These are phyloP conservation scores for Colletotrichum orchidophilum DNA, from an alignment of 2,329 filamentous ascomycete species.

Conservation along the genomic window DNA sequence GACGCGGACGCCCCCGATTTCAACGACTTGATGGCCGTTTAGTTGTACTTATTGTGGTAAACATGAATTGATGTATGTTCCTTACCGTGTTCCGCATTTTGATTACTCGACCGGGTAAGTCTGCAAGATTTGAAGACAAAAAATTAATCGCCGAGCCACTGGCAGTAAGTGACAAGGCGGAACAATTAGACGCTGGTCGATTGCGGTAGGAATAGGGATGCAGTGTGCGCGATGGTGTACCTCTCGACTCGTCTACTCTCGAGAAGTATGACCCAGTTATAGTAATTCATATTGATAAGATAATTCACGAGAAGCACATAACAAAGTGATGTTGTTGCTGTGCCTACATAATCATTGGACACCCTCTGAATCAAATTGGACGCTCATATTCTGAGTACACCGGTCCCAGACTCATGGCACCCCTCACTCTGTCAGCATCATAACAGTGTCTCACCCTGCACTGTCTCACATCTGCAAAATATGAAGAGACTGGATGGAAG, in stretches of 20 bases:
- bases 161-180: too few relatives aligned
- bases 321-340: neutral
- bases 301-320: neutral
- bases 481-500: neutral
- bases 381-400: too few relatives aligned
- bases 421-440: neutral
- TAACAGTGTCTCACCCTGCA: neutral
- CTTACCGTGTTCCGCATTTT: neutral
- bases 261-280: neutral
- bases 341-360: neutral
- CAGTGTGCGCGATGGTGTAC: neutral
- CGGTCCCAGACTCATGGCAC: too few relatives aligned
- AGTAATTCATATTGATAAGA: neutral
- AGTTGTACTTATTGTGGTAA: neutral
- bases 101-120: neutral
- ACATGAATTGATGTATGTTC: neutral
- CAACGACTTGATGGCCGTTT: neutral
- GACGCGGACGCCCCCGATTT: conserved; percentile 12
- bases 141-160: too few relatives aligned
- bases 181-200: neutral
- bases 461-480: neutral
- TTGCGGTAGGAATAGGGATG: neutral
- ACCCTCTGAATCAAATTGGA: neutral
- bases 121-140: neutral
- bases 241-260: neutral